Base-by-base conservation (phyloP, 306 rosid genomes). In the Begonia peltatifolia region DNA sequence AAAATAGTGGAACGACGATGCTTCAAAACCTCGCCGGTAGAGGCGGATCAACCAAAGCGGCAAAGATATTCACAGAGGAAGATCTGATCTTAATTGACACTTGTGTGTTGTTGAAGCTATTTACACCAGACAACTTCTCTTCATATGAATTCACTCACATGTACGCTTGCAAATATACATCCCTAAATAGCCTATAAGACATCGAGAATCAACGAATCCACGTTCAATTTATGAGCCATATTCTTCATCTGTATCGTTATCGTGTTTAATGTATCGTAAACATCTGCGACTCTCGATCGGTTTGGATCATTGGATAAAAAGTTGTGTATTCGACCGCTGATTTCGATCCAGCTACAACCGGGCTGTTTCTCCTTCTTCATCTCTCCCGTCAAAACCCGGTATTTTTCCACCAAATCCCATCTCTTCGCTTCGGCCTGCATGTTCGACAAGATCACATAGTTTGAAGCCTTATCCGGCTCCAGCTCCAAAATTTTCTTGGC, bases 331-430 rank as follows among this genome's bases (percentile, higher is more conserved):
- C 68, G 82, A 68, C 71, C 68, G 52, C 73, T 71, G 3, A 69
- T 42, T 77, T 84, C 94, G 58, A 81, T 75, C 94, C 94, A 88
- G 57, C 96, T 81, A 61, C 79, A 79, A 50, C 93, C 86, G 17
- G 94, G 84, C 50, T 73, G 78, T 72, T 84, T 88, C 63, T 57
- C 86, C 18, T 68, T 76, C 60, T 52, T 69, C 54, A 69, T 77
- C 43, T 81, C 82, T 42, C 69, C 64, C 77, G 79, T 79, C 9
- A 76, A 61, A 44, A 65, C 73, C 61, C 94, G 84, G 52, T 81
- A 55, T 63, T 74, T 79, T 63, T 79, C 84, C 69, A 74, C 94
- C 70, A 78, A 75, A 53, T 75, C 70, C 94, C 94, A 84, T 61
- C 74, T 73, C 41, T 80, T 82, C 49, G 75, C 76, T 64, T 79